Evolutionary conservation across 163 green algal genomes (phyloP), one percentile per base, ranked within the genome.

Genomic region (Scenedesmus sp.): DNA sequence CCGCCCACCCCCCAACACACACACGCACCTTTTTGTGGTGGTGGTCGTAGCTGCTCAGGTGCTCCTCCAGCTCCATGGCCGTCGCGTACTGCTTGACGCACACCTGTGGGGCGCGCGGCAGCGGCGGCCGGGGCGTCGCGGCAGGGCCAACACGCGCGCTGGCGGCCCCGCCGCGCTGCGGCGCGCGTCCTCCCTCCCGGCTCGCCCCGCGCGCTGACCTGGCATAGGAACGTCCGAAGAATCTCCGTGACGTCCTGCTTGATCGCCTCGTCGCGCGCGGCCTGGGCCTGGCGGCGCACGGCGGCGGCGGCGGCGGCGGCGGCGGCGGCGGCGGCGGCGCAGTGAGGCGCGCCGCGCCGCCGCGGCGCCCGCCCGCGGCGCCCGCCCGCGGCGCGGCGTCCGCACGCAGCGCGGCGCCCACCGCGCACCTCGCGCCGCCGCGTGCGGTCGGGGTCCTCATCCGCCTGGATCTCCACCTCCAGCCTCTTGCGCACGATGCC

Each of bases 31-130:
- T 97, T 60, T 89, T 91, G 84, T 97, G 93, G 82, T 97, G 92
- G 80, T 97, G 93, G 77, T 97, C 92, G 75, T 97, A 97, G 13
- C 88, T 94, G 42, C 83, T 92, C n/a, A 97, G 86, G 83, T 97
- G 93, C 58, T 84, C 81, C 69, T 97, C 93, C 70, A 96, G 80
- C 84, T 97, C 90, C 67, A 91, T 87, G 0, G 91, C 91, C 29
- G 72, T 88, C 13, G 85, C 78, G 86, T 97, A 97, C 82, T 97
- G 92, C 90, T 97, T 97, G 88, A 89, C 71, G 79, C 93, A 97
- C 0, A 88, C 81, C 93, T 97, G 88, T 34, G 63, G n/a, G n/a
- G n/a, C 2, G 20, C 18, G 34, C 4, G 24, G 47, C 33, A 50
- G 34, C 1, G 28, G 7, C 6, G n/a, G 29, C 50, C 24, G 13